Evolutionary conservation across 208 protist genomes (phyloP).

Genomic region (Trypanosoma caninum): DNA sequence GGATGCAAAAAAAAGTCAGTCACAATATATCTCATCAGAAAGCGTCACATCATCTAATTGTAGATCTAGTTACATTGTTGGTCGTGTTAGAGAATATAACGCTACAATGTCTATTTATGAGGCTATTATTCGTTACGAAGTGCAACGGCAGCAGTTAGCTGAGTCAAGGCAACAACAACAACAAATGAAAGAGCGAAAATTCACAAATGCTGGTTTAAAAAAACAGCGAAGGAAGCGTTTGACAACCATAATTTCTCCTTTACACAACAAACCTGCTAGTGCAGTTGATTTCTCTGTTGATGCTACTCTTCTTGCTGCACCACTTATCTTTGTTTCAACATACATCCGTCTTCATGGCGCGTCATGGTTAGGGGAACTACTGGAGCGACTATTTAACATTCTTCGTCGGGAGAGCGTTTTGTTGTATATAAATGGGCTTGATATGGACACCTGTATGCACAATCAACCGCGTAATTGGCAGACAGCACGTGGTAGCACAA

Average conservation of each 20-base stretch:
- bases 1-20: neutral
- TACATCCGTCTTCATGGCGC: conserved; percentile 86
- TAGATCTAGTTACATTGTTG: conserved; percentile 34
- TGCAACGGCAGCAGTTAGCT: conserved; percentile 24
- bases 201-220: neutral
- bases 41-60: neutral
- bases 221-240: neutral
- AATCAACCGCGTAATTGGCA: neutral
- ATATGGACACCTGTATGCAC: conserved; percentile 34
- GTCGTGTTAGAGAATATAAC: conserved; percentile 28
- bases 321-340: conserved; percentile 67
- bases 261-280: neutral
- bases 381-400: conserved; percentile 69
- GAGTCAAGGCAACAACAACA: conserved; percentile 10
- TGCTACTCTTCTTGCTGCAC: conserved; percentile 45
- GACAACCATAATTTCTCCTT: neutral
- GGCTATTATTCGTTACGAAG: conserved; percentile 43
- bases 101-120: conserved; percentile 44
- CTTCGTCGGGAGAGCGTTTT: conserved; percentile 74
- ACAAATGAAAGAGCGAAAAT: no score
- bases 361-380: conserved; percentile 73
- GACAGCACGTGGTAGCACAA: conserved; percentile 8
- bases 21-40: neutral
- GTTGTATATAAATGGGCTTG: conserved; percentile 82
- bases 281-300: neutral